A percentile compares a stretch with the other conserved stretches of the same genome.
Evolutionary conservation across 257 asterid species (phyloP).

Genomic region (Capsicum chinense): DNA sequence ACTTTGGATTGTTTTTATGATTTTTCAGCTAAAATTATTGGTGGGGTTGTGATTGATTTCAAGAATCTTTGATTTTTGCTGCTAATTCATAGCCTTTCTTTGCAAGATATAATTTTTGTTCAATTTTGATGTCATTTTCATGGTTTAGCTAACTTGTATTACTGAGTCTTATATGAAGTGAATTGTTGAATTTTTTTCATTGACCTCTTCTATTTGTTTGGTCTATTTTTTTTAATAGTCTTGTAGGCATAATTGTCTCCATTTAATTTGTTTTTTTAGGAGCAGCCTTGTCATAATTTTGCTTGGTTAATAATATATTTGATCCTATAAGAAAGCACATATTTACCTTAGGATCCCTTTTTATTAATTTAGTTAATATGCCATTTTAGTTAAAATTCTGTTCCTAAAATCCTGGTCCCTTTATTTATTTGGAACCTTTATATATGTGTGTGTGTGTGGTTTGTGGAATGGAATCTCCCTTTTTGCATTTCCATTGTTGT

Average conservation of each 20-base stretch:
- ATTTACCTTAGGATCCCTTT: not conserved
- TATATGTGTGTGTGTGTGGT: not conserved
- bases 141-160: slow-evolving; percentile 10
- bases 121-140: not conserved
- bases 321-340: slow-evolving; percentile 23
- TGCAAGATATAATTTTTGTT: not conserved
- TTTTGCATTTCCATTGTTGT: slow-evolving; percentile 22
- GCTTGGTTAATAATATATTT: slow-evolving; percentile 18
- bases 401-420: slow-evolving; percentile 36
- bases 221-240: not conserved
- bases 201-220: not conserved
- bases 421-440: slow-evolving; percentile 36
- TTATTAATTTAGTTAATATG: slow-evolving; percentile 10
- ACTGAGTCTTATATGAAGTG: not conserved
- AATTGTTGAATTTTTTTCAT: not conserved
- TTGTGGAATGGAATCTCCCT: not conserved
- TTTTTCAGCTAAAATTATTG: not conserved
- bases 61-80: slow-evolving; percentile 20
- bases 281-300: not conserved
- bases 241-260: not conserved
- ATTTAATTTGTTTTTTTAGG: not conserved
- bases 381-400: slow-evolving; percentile 37
- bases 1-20: slow-evolving; percentile 29
- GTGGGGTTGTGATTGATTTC: slow-evolving; percentile 9
- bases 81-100: not conserved